Evolutionary conservation across 768 basidiomycete genomes (phyloP).

Genomic region (Kwoniella sp.): DNA sequence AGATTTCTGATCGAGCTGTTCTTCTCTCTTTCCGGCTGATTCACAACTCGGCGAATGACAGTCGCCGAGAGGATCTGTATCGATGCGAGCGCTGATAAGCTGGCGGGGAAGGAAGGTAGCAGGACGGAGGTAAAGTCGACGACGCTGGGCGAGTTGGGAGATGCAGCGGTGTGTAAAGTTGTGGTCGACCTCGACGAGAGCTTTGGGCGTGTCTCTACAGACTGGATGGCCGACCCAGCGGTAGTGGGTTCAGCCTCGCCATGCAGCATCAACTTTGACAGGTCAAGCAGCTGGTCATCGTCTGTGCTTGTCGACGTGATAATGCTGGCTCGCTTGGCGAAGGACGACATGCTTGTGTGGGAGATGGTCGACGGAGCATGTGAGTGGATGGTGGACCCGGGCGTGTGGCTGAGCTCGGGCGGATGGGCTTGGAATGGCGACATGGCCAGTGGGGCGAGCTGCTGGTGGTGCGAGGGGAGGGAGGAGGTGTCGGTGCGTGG

Average conservation of each 20-base stretch:
- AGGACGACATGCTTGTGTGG: slow-evolving; percentile 13
- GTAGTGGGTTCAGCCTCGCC: no score
- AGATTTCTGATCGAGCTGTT: slow-evolving; percentile 12
- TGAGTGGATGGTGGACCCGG: slow-evolving; percentile 11
- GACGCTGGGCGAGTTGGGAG: background rate
- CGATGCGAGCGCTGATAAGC: slow-evolving; percentile 5
- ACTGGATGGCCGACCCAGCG: no score
- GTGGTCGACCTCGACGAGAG: background rate
- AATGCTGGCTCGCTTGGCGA: slow-evolving; percentile 4
- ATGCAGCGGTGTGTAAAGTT: background rate
- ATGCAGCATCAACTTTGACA: no score
- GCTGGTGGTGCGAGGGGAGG: slow-evolving; percentile 3
- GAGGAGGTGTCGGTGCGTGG: slow-evolving; percentile 7
- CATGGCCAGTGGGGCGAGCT: slow-evolving; percentile 11
- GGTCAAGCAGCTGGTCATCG: no score
- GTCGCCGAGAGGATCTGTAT: slow-evolving; percentile 23
- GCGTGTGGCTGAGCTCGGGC: slow-evolving; percentile 16
- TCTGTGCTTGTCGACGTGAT: slow-evolving; percentile 12
- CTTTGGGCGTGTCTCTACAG: background rate
- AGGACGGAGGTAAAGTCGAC: slow-evolving; percentile 16
- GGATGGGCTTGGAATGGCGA: slow-evolving; percentile 16
- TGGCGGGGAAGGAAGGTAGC: slow-evolving; percentile 21
- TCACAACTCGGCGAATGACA: slow-evolving; percentile 10
- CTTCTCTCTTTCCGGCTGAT: slow-evolving; percentile 6
- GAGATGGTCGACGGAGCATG: slow-evolving; percentile 9